These are phyloP conservation scores for Termitomyces sp. DNA, from an alignment of 768 basidiomycete species.

Conservation along the genomic window DNA sequence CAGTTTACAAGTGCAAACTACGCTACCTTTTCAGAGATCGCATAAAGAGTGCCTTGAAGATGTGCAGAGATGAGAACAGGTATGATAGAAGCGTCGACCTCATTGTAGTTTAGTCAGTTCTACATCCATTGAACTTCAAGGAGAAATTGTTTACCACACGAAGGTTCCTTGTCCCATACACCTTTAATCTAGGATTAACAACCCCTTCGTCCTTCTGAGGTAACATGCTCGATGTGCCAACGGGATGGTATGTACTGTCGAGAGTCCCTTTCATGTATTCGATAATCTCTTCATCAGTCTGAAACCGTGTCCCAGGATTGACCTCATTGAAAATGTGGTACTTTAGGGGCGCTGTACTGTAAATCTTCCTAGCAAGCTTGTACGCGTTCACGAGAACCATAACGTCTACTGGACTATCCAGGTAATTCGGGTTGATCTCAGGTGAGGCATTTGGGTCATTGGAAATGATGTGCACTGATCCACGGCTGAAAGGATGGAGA, in stretches of 20 bases:
- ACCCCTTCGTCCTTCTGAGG: slow-evolving; percentile 24
- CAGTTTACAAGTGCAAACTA: neutral
- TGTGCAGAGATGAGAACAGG: slow-evolving; percentile 13
- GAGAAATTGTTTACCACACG: slow-evolving; percentile 23
- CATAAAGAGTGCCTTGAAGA: slow-evolving; percentile 12
- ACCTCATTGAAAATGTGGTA: neutral
- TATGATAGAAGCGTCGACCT: slow-evolving; percentile 17
- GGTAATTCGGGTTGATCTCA: slow-evolving; percentile 12
- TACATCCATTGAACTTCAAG: neutral
- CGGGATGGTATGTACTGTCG: neutral
- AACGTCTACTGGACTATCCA: slow-evolving; percentile 17
- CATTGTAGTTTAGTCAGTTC: neutral
- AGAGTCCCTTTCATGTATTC: neutral
- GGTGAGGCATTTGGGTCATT: slow-evolving; percentile 12
- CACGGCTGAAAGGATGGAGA: slow-evolving; percentile 32
- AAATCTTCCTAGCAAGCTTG: slow-evolving; percentile 13
- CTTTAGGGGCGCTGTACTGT: neutral
- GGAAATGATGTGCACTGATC: slow-evolving; percentile 26
- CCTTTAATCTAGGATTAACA: slow-evolving; percentile 26
- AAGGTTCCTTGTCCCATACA: slow-evolving; percentile 30
- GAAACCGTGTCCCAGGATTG: neutral
- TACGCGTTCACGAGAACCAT: slow-evolving; percentile 17
- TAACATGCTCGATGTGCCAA: slow-evolving; percentile 4
- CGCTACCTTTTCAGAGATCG: slow-evolving; percentile 17
- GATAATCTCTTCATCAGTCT: neutral